Base-by-base conservation (phyloP, 2,329 filamentous ascomycete genomes). In the Talaromyces sp. region DNA sequence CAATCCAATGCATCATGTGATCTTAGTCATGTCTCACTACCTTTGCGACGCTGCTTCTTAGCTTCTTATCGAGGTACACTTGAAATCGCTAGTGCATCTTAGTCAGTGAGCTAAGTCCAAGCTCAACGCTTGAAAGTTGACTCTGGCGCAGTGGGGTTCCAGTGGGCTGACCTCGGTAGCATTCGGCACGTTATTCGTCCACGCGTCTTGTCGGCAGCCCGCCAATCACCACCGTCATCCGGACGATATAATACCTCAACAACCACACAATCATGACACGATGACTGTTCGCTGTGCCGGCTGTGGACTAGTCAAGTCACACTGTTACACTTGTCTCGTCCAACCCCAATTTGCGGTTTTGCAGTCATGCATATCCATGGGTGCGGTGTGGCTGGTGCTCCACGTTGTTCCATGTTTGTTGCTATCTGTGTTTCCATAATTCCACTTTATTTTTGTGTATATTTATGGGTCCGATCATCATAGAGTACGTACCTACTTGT, bases 201-300 rank as follows among this genome's bases (percentile, higher is more conserved):
- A 49, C 35, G 37, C 57, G n/a, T 49, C 60, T 43, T n/a, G 45
- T 19, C 41, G 27, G 5, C 59, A 52, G 8, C 45, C 22, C 25
- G 25, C 60, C 60, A 62, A 61, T 39, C 59, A 50, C 2, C 8
- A 9, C 45, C 25, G 59, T 61, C 37, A 52, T 47, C 49, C 45
- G 39, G 45, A 39, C 47, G 41, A 61, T 61, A 56, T 19, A n/a
- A 2, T 15, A 27, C 25, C 5, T 50, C 13, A 50, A 17, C 6
- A 31, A 17, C 2, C 47, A 50, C 47, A 50, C 47, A 10, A 50
- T 19, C 47, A 22, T 56, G 31, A 56, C 52, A 56, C n/a, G 52
- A 56, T 56, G 52, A 56, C 52, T 22, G 31, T 56, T 56, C 22
- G n/a, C 31, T 13, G 35, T 27, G 13, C 22, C 47, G 27, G 17